These are phyloP conservation scores for Leavenworthia alabamica DNA, from an alignment of 345 rosid genomes.

Conservation along the genomic window DNA sequence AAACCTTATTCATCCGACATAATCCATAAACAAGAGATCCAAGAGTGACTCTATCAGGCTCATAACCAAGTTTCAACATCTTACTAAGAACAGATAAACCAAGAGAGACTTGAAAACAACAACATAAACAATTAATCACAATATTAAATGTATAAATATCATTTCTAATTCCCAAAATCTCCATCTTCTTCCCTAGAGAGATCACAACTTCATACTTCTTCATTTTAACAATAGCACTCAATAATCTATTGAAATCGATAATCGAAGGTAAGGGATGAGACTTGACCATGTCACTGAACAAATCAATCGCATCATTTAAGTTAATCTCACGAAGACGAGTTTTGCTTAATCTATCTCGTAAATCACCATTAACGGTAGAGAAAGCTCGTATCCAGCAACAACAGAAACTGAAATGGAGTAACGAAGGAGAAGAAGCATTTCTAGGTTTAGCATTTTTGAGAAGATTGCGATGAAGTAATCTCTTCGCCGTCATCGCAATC, in stretches of 20 bases:
- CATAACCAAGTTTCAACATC: constrained; percentile 25
- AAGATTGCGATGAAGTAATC: constrained; percentile 19
- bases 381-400: constrained; percentile 8
- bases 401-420: constrained; percentile 11
- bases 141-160: constrained; percentile 20
- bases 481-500: constrained; percentile 21
- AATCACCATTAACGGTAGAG: not conserved
- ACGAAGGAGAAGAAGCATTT: not conserved
- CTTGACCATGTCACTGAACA: constrained; percentile 19
- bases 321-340: constrained; percentile 13
- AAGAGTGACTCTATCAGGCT: constrained; percentile 15
- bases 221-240: constrained; percentile 17
- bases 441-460: not conserved
- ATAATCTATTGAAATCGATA: constrained; percentile 18
- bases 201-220: constrained; percentile 18
- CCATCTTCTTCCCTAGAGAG: constrained; percentile 22
- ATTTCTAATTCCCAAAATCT: constrained; percentile 3
- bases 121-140: constrained; percentile 22
- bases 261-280: constrained; percentile 17
- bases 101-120: constrained; percentile 17
- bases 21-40: constrained; percentile 20
- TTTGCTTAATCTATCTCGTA: constrained; percentile 12
- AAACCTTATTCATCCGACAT: constrained; percentile 1
- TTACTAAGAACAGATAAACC: constrained; percentile 20
- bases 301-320: constrained; percentile 12